A percentile compares a stretch with the other conserved stretches of the same genome.
These are phyloP conservation scores for Sphaerulina musiva DNA, from an alignment of 2,329 filamentous ascomycete species.

Conservation along the genomic window DNA sequence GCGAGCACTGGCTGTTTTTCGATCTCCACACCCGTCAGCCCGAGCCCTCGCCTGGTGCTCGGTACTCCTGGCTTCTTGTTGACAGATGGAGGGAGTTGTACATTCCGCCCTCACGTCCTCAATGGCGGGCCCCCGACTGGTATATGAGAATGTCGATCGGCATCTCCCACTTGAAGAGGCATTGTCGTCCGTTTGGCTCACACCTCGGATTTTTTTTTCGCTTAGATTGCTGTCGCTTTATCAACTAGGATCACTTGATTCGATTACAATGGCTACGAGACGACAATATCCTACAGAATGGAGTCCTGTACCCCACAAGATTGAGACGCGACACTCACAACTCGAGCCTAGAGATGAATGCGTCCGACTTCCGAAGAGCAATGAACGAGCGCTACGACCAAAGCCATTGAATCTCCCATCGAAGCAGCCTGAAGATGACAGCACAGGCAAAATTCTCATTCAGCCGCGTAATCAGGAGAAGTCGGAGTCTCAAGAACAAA, in stretches of 20 bases:
- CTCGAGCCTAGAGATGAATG: slow-evolving; percentile 3
- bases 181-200: not conserved
- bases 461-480: slow-evolving; percentile 12
- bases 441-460: not conserved
- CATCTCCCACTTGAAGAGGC: not conserved
- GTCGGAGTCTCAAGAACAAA: slow-evolving; percentile 9
- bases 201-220: not conserved
- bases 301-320: slow-evolving; percentile 4
- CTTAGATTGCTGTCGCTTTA: not conserved
- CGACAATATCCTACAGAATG: slow-evolving; percentile 6
- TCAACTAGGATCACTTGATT: not conserved
- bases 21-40: not conserved
- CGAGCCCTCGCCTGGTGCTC: slow-evolving; percentile 11
- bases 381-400: slow-evolving; percentile 4
- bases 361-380: not conserved
- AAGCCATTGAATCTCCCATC: slow-evolving; percentile 10
- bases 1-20: not conserved
- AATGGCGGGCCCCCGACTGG: slow-evolving; percentile 3
- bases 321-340: not conserved
- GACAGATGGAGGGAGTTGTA: slow-evolving; percentile 22
- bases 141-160: slow-evolving; percentile 7
- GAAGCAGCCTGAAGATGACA: slow-evolving; percentile 2
- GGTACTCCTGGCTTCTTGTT: slow-evolving; percentile 22
- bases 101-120: slow-evolving; percentile 30
- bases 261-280: not conserved